Percentiles rank a stretch among this genome's conserved stretches.
These are phyloP conservation scores for Proliferodiscus dingleyae DNA, from an alignment of 2,329 filamentous ascomycete species.

Conservation along the genomic window DNA sequence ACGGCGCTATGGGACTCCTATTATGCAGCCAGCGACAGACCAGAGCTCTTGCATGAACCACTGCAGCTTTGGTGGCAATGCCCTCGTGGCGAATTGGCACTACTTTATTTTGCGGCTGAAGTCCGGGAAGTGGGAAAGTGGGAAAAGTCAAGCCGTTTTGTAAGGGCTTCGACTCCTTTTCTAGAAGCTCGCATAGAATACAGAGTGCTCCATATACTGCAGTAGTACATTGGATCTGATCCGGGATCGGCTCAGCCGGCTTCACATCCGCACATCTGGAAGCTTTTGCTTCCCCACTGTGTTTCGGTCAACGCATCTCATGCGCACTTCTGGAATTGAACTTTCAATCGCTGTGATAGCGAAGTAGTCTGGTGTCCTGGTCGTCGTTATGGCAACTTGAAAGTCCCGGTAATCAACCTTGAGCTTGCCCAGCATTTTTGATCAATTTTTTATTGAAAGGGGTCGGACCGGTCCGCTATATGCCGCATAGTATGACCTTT, in stretches of 20 bases:
- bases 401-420: background rate
- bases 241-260: no score
- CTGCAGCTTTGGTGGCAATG: background rate
- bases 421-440: background rate
- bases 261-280: background rate
- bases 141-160: no score
- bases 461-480: background rate
- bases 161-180: background rate
- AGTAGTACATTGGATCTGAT: no score
- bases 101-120: conserved; percentile 2
- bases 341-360: background rate
- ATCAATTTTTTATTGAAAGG: background rate
- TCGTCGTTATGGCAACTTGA: no score
- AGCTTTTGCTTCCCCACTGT: background rate
- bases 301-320: conserved; percentile 3
- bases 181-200: no score
- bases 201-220: no score
- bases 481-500: background rate
- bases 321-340: background rate
- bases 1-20: conserved; percentile 1
- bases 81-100: no score
- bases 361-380: background rate
- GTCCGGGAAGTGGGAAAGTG: background rate
- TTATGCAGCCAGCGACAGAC: background rate
- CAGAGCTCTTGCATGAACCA: background rate